Conservation (phyloP, 2,329 filamentous ascomycete species). For the Colletotrichum viniferum region DNA sequence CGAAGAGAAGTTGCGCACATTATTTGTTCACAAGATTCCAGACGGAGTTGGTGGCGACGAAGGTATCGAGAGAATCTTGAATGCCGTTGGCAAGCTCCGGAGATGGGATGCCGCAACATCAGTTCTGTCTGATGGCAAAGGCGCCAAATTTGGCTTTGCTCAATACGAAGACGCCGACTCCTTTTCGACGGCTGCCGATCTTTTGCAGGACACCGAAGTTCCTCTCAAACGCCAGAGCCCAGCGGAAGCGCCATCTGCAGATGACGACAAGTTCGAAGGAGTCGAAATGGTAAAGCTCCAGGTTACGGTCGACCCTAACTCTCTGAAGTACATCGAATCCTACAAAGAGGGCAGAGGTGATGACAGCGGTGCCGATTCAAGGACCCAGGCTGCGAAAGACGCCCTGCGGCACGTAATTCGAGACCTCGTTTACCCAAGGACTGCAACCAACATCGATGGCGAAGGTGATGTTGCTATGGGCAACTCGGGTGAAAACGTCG, state of each 20-base stretch:
- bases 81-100: conserved; percentile 77
- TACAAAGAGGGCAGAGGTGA: conserved; percentile 73
- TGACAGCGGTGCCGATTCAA: conserved; percentile 66
- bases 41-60: conserved; percentile 78
- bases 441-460: conserved; percentile 54
- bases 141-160: conserved; percentile 90
- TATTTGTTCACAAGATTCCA: conserved; percentile 88
- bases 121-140: conserved; percentile 70
- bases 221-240: conserved; percentile 76
- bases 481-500: conserved; percentile 71
- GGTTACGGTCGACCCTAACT: conserved; percentile 81
- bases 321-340: conserved; percentile 83
- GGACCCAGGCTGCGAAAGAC: conserved; percentile 71
- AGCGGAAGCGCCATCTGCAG: conserved; percentile 40
- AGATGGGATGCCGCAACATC: conserved; percentile 81
- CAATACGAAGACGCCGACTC: conserved; percentile 93
- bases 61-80: conserved; percentile 78
- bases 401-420: conserved; percentile 71
- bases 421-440: conserved; percentile 73
- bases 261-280: conserved; percentile 50
- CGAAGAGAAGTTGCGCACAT: conserved; percentile 89
- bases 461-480: conserved; percentile 75
- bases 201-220: conserved; percentile 81
- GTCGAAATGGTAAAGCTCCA: conserved; percentile 74
- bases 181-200: conserved; percentile 81